Evolutionary conservation across 306 rosid species (phyloP).

Genomic region (Benincasa hispida): DNA sequence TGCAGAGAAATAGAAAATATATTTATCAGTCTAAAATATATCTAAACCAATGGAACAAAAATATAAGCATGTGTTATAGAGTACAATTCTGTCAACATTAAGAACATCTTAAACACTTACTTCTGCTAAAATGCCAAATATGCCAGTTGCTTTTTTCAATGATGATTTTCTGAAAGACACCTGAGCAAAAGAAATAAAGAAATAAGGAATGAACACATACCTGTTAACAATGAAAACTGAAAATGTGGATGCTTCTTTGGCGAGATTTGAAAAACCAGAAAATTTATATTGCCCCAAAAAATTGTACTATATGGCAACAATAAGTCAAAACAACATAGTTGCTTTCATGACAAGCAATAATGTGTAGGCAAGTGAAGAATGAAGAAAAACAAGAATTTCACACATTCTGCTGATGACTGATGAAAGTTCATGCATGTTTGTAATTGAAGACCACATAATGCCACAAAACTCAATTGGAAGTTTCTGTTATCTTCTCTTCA

Average conservation of each 20-base stretch:
- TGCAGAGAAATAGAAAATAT: constrained; percentile 30
- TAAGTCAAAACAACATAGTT: not conserved
- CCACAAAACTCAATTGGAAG: not conserved
- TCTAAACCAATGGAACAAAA: not conserved
- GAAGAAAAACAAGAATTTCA: not conserved
- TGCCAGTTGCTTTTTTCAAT: constrained; percentile 23
- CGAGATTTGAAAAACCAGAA: not conserved
- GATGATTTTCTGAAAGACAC: constrained; percentile 39
- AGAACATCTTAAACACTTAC: constrained; percentile 36
- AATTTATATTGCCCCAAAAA: not conserved
- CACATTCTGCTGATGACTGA: not conserved
- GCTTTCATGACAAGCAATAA: not conserved
- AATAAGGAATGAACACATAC: not conserved
- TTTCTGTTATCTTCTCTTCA: not conserved
- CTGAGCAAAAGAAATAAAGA: constrained; percentile 19
- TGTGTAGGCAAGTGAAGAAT: not conserved
- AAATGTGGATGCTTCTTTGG: not conserved
- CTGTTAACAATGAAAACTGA: not conserved
- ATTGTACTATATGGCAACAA: not conserved
- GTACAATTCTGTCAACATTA: not conserved
- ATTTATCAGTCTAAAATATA: not conserved
- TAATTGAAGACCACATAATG: not conserved
- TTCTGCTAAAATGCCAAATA: constrained; percentile 29
- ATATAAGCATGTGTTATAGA: not conserved
- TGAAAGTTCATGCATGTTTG: not conserved